Percentiles rank a stretch among this genome's conserved stretches.
These are phyloP conservation scores for Pleurotus tuber-regium DNA, from an alignment of 768 basidiomycete species.

Conservation along the genomic window DNA sequence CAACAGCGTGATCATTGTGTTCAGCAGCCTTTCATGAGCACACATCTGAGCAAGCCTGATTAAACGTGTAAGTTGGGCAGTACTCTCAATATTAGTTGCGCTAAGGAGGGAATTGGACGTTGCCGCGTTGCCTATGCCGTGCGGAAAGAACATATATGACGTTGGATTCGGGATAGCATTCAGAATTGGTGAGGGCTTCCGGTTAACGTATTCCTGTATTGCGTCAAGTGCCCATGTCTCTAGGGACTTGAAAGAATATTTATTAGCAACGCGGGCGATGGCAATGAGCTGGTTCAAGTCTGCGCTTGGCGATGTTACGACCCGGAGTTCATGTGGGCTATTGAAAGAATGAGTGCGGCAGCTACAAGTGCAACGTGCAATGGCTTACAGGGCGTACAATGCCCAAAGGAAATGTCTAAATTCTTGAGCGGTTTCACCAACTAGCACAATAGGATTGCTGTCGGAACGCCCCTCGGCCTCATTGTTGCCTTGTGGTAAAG, in stretches of 20 bases:
- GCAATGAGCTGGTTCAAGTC: slow-evolving; percentile 56
- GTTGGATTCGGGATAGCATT: slow-evolving; percentile 36
- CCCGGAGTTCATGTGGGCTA: slow-evolving; percentile 62
- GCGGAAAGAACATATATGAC: slow-evolving; percentile 25
- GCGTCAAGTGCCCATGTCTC: slow-evolving; percentile 76
- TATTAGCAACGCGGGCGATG: slow-evolving; percentile 65
- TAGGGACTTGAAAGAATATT: slow-evolving; percentile 71
- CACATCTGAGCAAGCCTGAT: slow-evolving; percentile 69
- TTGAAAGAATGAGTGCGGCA: neutral
- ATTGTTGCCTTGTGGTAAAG: slow-evolving; percentile 55
- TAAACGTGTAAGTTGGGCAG: slow-evolving; percentile 54
- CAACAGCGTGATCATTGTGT: slow-evolving; percentile 57
- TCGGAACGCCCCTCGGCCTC: slow-evolving; percentile 60
- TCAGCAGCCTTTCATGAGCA: slow-evolving; percentile 55
- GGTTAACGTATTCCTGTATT: slow-evolving; percentile 67
- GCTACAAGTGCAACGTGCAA: neutral
- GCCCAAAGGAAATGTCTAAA: slow-evolving; percentile 76
- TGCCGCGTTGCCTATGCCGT: slow-evolving; percentile 12
- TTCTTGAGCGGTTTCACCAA: slow-evolving; percentile 61
- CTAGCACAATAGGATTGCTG: slow-evolving; percentile 59
- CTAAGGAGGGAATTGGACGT: slow-evolving; percentile 11
- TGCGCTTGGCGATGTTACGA: slow-evolving; percentile 43
- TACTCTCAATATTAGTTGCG: slow-evolving; percentile 22
- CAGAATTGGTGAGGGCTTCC: slow-evolving; percentile 52
- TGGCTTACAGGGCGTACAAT: slow-evolving; percentile 67